Percentiles rank a stretch among this genome's conserved stretches.
Conservation (phyloP, 495 filamentous ascomycete genomes). For the Opeltia flavorubescens region DNA sequence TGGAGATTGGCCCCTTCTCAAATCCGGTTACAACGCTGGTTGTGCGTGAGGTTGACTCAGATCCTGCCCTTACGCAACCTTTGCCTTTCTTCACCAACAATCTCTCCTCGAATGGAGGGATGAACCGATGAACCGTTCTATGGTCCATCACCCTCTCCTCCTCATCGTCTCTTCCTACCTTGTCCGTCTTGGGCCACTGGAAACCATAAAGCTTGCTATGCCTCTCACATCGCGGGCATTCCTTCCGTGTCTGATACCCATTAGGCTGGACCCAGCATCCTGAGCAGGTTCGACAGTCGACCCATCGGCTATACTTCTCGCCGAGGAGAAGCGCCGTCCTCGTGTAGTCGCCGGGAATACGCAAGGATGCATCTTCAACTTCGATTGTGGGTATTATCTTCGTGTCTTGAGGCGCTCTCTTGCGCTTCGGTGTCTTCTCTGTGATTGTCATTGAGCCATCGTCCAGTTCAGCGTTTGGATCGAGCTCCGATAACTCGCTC, state of each 20-base stretch:
- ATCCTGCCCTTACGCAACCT: slow-evolving; percentile 6
- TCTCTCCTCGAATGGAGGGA: slow-evolving; percentile 51
- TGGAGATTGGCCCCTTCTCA: neutral
- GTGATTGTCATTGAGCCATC: neutral
- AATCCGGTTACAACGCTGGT: neutral
- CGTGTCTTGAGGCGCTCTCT: slow-evolving; percentile 19
- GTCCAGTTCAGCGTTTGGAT: slow-evolving; percentile 4
- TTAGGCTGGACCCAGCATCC: slow-evolving; percentile 72
- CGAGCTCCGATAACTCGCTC: slow-evolving; percentile 7
- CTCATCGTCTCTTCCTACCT: slow-evolving; percentile 51
- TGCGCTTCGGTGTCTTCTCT: slow-evolving; percentile 12
- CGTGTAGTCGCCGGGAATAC: slow-evolving; percentile 64
- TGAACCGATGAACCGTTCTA: slow-evolving; percentile 53
- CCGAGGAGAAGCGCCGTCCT: slow-evolving; percentile 58
- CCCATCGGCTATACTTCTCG: slow-evolving; percentile 65
- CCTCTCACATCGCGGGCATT: slow-evolving; percentile 84
- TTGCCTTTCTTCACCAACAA: slow-evolving; percentile 35
- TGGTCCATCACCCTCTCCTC: slow-evolving; percentile 69
- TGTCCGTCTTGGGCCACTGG: slow-evolving; percentile 89
- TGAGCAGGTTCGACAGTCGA: slow-evolving; percentile 71
- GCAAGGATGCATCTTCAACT: slow-evolving; percentile 26
- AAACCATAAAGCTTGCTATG: slow-evolving; percentile 94
- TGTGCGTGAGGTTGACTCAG: neutral
- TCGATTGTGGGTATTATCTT: slow-evolving; percentile 31
- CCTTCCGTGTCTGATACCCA: slow-evolving; percentile 67